Evolutionary conservation across 257 asterid genomes (phyloP).

Genomic region (Gardenia jasminoides): DNA sequence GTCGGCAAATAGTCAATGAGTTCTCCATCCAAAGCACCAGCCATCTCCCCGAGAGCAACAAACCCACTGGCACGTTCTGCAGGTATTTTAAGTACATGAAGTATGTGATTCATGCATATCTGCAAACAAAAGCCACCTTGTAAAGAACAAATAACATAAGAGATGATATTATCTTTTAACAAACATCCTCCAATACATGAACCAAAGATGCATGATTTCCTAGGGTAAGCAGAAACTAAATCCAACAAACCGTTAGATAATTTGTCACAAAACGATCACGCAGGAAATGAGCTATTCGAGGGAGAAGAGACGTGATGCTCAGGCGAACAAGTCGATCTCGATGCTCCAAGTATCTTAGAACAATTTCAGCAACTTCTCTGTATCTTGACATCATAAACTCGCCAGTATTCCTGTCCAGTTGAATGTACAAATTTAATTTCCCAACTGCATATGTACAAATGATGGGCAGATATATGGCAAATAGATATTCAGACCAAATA

Average conservation of each 20-base stretch:
- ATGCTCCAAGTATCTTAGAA: conserved; percentile 92
- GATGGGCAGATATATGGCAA: background rate
- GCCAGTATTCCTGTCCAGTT: conserved; percentile 82
- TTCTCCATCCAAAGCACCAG: conserved; percentile 99
- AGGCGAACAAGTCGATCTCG: conserved; percentile 98
- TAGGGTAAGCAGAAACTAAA: conserved; percentile 17
- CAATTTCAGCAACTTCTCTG: conserved; percentile 99
- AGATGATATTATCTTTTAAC: conserved; percentile 10
- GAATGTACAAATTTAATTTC: conserved; percentile 13
- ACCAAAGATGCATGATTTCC: conserved; percentile 13
- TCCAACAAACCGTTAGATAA: conserved; percentile 66
- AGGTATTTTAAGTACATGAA: conserved; percentile 93
- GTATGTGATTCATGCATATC: conserved; percentile 99
- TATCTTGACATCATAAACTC: conserved; percentile 99
- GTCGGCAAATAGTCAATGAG: conserved; percentile 96
- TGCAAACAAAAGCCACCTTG: conserved; percentile 33
- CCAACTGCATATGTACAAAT: background rate
- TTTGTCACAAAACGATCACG: conserved; percentile 98
- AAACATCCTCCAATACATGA: conserved; percentile 5
- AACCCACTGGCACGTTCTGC: conserved; percentile 98
- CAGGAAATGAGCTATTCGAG: conserved; percentile 97
- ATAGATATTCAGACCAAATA: background rate
- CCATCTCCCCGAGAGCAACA: conserved; percentile 99
- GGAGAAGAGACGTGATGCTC: conserved; percentile 97
- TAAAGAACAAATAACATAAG: conserved; percentile 18